Evolutionary conservation across 495 filamentous ascomycete species (phyloP).

Genomic region (Beverwykella pulmonaria): DNA sequence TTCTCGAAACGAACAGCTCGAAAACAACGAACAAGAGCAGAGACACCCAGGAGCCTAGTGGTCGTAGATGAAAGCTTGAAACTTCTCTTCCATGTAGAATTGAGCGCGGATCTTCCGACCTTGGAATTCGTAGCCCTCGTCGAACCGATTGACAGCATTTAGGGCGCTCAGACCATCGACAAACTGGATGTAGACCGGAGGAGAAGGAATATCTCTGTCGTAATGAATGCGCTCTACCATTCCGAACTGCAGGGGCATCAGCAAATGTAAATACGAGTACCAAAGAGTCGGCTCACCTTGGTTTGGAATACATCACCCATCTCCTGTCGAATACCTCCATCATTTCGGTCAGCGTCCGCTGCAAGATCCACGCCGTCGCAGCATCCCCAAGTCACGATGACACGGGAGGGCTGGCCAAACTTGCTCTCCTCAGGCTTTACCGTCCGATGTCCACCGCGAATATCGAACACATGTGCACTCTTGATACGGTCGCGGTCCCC

Average conservation of each 20-base stretch:
- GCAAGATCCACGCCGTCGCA: slow-evolving; percentile 76
- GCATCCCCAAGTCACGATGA: slow-evolving; percentile 80
- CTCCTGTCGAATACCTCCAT: slow-evolving; percentile 77
- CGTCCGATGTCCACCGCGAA: slow-evolving; percentile 30
- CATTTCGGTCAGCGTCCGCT: slow-evolving; percentile 63
- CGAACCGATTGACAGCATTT: slow-evolving; percentile 69
- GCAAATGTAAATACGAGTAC: slow-evolving; percentile 9
- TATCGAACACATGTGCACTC: slow-evolving; percentile 8
- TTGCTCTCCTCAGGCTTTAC: slow-evolving; percentile 55
- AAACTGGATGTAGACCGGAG: slow-evolving; percentile 88
- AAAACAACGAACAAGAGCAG: no score
- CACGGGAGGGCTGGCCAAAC: slow-evolving; percentile 76
- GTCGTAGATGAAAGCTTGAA: slow-evolving; percentile 69
- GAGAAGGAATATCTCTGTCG: slow-evolving; percentile 50
- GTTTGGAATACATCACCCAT: slow-evolving; percentile 90
- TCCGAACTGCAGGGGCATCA: slow-evolving; percentile 61
- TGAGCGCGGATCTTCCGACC: slow-evolving; percentile 76
- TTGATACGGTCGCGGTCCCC: neutral
- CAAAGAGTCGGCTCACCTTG: slow-evolving; percentile 49
- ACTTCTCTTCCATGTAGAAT: slow-evolving; percentile 80
- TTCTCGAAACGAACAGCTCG: no score
- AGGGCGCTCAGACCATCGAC: slow-evolving; percentile 76
- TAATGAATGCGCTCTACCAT: slow-evolving; percentile 82
- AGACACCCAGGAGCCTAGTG: slow-evolving; percentile 22
- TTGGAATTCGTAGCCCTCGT: slow-evolving; percentile 77